These are phyloP conservation scores for Monosporascus sp. DNA, from an alignment of 2,329 filamentous ascomycete species.

Conservation along the genomic window DNA sequence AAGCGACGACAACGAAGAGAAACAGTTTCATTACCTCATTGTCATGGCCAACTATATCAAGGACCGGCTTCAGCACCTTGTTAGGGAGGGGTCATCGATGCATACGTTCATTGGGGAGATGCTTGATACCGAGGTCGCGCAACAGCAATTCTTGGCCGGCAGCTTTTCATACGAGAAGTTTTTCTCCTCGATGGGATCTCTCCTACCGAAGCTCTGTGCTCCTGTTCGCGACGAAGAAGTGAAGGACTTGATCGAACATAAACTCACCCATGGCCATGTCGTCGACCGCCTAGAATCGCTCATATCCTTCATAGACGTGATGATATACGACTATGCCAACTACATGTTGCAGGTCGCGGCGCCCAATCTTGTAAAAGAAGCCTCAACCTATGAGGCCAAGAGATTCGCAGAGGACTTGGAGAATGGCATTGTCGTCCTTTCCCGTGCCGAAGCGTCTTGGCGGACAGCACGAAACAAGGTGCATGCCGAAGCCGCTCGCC, in stretches of 20 bases:
- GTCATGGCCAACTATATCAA: conserved; percentile 66
- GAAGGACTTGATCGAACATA: conserved; percentile 59
- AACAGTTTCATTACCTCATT: conserved; percentile 63
- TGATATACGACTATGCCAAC: conserved; percentile 78
- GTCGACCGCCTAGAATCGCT: conserved; percentile 73
- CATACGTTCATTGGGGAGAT: conserved; percentile 70
- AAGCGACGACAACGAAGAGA: conserved; percentile 61
- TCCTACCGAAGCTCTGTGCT: conserved; percentile 75
- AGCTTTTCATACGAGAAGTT: conserved; percentile 78
- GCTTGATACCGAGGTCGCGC: conserved; percentile 66
- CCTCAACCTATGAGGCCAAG: conserved; percentile 68
- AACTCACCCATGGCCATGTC: conserved; percentile 55
- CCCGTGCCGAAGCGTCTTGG: conserved; percentile 62
- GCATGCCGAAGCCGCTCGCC: conserved; percentile 57
- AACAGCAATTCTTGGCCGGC: conserved; percentile 62
- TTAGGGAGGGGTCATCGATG: conserved; percentile 67
- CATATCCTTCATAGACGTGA: conserved; percentile 68
- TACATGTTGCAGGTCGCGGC: conserved; percentile 69
- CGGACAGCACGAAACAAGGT: conserved; percentile 58
- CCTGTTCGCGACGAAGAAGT: conserved; percentile 75
- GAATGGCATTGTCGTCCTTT: conserved; percentile 46
- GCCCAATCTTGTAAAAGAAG: conserved; percentile 65
- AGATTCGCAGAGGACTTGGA: conserved; percentile 62
- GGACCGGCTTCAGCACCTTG: conserved; percentile 64
- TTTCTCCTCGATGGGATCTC: conserved; percentile 67